Percentiles rank a stretch among this genome's conserved stretches.
Evolutionary conservation across 2,329 filamentous ascomycete species (phyloP).

Genomic region (Leptographium radiaticola): DNA sequence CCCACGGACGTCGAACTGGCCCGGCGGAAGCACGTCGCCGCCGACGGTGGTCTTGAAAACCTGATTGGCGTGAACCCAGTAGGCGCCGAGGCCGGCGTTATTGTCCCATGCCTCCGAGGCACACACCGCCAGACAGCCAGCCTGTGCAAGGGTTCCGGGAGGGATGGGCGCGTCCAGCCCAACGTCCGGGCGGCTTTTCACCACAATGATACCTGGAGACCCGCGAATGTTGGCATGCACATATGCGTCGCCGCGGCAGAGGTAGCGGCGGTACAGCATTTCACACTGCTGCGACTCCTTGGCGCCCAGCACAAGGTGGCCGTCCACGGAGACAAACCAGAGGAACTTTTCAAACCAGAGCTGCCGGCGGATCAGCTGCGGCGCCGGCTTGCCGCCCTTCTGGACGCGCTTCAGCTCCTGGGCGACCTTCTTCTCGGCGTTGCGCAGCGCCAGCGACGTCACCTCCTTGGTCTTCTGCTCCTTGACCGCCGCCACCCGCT

Average conservation of each 20-base stretch:
- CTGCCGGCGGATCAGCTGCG: constrained; percentile 69
- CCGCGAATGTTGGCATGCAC: constrained; percentile 82
- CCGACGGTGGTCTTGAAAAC: constrained; percentile 72
- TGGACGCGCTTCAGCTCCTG: constrained; percentile 76
- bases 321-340: constrained; percentile 92
- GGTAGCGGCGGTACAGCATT: constrained; percentile 73
- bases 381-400: constrained; percentile 75
- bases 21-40: constrained; percentile 68
- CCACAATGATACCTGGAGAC: constrained; percentile 61
- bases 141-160: constrained; percentile 81
- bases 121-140: constrained; percentile 71
- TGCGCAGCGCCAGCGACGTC: constrained; percentile 73
- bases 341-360: constrained; percentile 97
- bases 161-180: constrained; percentile 71
- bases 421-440: constrained; percentile 75
- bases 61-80: constrained; percentile 87
- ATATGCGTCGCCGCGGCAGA: constrained; percentile 83
- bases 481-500: constrained; percentile 70
- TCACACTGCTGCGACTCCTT: constrained; percentile 86
- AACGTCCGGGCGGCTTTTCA: constrained; percentile 73
- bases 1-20: constrained; percentile 69
- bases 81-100: constrained; percentile 89
- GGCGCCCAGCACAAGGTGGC: constrained; percentile 81
- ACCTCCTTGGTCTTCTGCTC: constrained; percentile 76
- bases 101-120: constrained; percentile 90